phyloP scores from a whole-genome alignment of 2,329 filamentous ascomycete genomes.

The Ascochyta viciae-villosae region DNA sequence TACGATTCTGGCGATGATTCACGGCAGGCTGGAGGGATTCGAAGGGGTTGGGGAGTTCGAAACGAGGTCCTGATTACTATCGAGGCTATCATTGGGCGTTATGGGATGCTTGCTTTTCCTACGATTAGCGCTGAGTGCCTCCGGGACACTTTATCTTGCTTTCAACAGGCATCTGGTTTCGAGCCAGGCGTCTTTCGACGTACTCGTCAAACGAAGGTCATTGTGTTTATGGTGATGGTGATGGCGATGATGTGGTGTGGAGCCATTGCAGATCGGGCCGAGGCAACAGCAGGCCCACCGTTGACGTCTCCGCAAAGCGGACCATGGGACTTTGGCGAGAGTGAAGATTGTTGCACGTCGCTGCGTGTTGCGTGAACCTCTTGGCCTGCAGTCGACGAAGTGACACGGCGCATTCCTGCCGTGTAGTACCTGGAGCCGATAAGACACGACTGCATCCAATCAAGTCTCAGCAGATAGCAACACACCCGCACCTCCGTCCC shows the following conservation, averaged over 20 bases:
- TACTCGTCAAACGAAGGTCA: not conserved
- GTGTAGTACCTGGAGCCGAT: slow-evolving; percentile 16
- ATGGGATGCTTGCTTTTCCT: slow-evolving; percentile 18
- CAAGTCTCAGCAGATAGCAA: slow-evolving; percentile 10
- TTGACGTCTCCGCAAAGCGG: slow-evolving; percentile 15
- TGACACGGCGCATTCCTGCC: not conserved
- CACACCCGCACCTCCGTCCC: slow-evolving; percentile 2
- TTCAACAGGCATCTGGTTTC: not conserved
- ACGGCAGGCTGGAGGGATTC: not conserved
- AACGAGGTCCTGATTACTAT: slow-evolving; percentile 17
- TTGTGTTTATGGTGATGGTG: not conserved
- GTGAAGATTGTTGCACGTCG: not conserved
- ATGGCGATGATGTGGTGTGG: not conserved
- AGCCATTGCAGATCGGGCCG: slow-evolving; percentile 11
- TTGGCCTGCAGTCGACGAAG: slow-evolving; percentile 13
- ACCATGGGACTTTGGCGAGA: not conserved
- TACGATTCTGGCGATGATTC: not conserved
- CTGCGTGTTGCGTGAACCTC: slow-evolving; percentile 1
- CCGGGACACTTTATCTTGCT: not conserved
- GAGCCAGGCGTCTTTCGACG: not conserved
- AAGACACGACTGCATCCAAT: slow-evolving; percentile 25
- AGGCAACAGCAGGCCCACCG: slow-evolving; percentile 10
- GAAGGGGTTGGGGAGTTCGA: not conserved
- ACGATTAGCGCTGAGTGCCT: slow-evolving; percentile 15
- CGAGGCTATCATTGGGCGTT: slow-evolving; percentile 21